Evolutionary conservation across 2,329 filamentous ascomycete genomes (phyloP), one percentile per base, ranked within the genome.

Genomic region (Grosmannia serpens): DNA sequence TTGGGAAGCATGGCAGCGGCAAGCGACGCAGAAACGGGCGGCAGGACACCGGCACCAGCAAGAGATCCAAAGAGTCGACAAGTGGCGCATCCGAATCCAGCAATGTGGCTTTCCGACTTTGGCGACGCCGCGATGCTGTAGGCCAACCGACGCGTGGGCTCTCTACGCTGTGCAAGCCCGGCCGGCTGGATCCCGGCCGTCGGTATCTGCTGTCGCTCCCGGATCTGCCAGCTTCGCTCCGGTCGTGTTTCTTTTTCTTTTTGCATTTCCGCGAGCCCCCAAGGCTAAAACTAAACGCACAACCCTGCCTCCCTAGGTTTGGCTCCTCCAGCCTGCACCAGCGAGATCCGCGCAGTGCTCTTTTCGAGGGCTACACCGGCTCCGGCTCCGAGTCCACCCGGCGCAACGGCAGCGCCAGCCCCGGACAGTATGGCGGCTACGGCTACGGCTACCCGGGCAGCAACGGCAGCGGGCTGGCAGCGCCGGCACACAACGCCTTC

Each of bases 321-420:
- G 79, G 82, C 65, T 74, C 79, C 66, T 86, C 84, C 53, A 80
- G 79, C 64, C 81, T 89, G 62, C 87, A 89, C 71, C 87, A 90
- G 75, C 81, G 87, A 75, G 78, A 89, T 75, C 80, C 83, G 67
- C 77, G 87, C 68, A 86, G 82, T 68, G 84, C 85, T 64, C 83
- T 91, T 63, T 91, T 91, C 73, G 86, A 87, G 64, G 84, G 85
- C 65, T 91, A 90, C 73, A 83, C 80, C 63, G 79, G 80, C 65
- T 75, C 76, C 67, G 76, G 74, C 61, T 71, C 71, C 64, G 72
- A 74, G 62, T 64, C 71, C 54, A 68, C 70, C 64, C 71, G 75
- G 62, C 69, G 74, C 57, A 69, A 73, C 53, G 70, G 70, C 65
- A 78, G 73, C 67, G 69, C 74, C 50, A 77, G 74, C 65, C 76